Conservation (phyloP, 73 alveolate genomes). For the Breviolum minutum region DNA sequence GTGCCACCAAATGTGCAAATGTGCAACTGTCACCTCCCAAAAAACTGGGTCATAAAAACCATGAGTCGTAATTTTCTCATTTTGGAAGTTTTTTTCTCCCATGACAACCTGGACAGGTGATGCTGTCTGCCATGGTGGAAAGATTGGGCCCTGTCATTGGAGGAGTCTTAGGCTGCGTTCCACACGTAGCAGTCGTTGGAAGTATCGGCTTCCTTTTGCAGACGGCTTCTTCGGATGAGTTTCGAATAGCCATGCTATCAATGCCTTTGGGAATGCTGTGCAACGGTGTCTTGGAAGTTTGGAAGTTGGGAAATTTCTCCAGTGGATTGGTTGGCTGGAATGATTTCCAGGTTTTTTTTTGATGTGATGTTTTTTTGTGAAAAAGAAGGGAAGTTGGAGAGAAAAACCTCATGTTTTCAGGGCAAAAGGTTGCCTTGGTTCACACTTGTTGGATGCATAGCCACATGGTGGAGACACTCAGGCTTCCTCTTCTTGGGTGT, state of each 20-base stretch:
- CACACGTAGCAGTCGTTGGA: slow-evolving; percentile 86
- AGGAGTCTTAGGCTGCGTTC: slow-evolving; percentile 53
- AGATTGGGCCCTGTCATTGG: slow-evolving; percentile 80
- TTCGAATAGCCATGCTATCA: slow-evolving; percentile 60
- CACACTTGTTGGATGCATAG: too few relatives aligned
- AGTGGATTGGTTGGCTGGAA: too few relatives aligned
- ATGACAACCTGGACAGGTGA: neutral
- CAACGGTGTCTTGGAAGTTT: neutral
- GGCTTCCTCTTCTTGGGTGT: slow-evolving; percentile 33
- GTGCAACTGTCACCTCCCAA: neutral
- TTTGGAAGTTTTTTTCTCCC: neutral
- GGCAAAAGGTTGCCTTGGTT: too few relatives aligned
- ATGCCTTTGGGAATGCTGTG: slow-evolving; percentile 67
- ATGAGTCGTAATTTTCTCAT: too few relatives aligned
- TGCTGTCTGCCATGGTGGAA: slow-evolving; percentile 57
- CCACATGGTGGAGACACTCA: neutral
- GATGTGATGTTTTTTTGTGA: too few relatives aligned
- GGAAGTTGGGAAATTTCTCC: neutral
- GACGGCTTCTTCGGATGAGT: slow-evolving; percentile 17
- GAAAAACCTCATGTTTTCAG: too few relatives aligned
- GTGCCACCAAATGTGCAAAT: too few relatives aligned
- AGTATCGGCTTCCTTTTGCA: slow-evolving; percentile 64
- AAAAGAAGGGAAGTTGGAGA: too few relatives aligned
- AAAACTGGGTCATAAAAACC: too few relatives aligned
- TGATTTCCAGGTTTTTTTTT: too few relatives aligned